Conservation (phyloP, 164 flowering plant genomes). For the Macadamia tetraphylla region DNA sequence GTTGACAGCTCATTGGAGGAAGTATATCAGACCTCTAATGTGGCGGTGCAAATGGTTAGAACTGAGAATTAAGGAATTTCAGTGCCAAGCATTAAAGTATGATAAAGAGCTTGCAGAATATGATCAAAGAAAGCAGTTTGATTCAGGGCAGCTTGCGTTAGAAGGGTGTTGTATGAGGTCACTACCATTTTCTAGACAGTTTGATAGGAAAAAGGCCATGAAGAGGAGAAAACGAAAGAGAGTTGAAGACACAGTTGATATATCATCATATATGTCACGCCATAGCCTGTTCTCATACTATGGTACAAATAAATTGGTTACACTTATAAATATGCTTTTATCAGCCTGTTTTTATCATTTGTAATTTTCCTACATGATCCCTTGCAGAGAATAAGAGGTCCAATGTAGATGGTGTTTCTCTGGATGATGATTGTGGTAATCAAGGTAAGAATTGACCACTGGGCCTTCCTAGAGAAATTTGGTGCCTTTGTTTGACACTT, state of each 20-base stretch:
- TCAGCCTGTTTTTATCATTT: not conserved
- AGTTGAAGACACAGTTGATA: slow-evolving; percentile 60
- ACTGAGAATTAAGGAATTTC: slow-evolving; percentile 64
- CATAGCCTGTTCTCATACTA: slow-evolving; percentile 72
- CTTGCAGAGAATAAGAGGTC: slow-evolving; percentile 66
- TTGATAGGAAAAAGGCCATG: slow-evolving; percentile 31
- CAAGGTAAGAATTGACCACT: slow-evolving; percentile 34
- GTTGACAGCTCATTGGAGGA: slow-evolving; percentile 82
- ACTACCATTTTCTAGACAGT: slow-evolving; percentile 40
- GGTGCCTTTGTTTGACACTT: too few relatives aligned
- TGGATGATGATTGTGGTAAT: slow-evolving; percentile 49
- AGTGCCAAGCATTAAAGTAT: slow-evolving; percentile 58
- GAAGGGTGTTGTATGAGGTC: slow-evolving; percentile 54
- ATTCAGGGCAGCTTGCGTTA: slow-evolving; percentile 20
- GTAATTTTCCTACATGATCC: slow-evolving; percentile 5
- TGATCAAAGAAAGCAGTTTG: slow-evolving; percentile 30
- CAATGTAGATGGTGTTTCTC: slow-evolving; percentile 47
- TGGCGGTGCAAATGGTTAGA: slow-evolving; percentile 90
- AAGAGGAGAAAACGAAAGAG: slow-evolving; percentile 72
- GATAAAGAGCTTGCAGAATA: slow-evolving; percentile 36
- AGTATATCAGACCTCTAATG: slow-evolving; percentile 63
- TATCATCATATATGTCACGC: slow-evolving; percentile 48
- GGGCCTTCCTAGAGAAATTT: too few relatives aligned
- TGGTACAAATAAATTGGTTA: slow-evolving; percentile 38
- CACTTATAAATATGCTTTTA: not conserved